Percentiles rank a stretch among this genome's conserved stretches.
These are phyloP conservation scores for Backusella mclennaniae DNA, from an alignment of 192 early-diverging fungal species.

Conservation along the genomic window DNA sequence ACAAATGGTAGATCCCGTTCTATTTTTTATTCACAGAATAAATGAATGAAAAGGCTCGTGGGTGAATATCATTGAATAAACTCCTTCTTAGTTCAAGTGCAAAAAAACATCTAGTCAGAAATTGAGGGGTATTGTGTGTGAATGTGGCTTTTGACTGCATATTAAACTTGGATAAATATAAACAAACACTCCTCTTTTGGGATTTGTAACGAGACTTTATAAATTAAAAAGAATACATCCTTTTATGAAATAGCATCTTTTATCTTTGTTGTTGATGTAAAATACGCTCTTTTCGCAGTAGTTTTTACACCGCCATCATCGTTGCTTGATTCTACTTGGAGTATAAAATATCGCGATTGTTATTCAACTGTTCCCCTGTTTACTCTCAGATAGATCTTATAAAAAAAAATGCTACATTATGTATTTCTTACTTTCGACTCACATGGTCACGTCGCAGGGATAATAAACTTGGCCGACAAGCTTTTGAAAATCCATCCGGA, in stretches of 20 bases:
- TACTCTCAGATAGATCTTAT: neutral
- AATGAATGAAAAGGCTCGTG: no score
- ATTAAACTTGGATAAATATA: neutral
- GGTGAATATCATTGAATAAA: no score
- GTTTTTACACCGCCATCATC: no score
- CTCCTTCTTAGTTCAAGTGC: no score
- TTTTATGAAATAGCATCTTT: neutral
- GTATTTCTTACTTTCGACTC: neutral
- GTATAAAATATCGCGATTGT: neutral
- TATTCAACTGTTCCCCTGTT: neutral
- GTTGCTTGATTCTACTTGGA: neutral
- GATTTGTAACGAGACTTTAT: neutral
- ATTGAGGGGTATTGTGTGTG: neutral
- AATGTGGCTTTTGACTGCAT: no score
- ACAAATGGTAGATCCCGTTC: no score
- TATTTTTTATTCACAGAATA: no score
- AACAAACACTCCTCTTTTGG: neutral
- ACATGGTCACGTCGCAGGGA: neutral
- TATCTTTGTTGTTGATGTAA: neutral
- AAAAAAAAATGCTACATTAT: neutral
- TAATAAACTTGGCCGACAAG: neutral
- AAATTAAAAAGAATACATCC: neutral
- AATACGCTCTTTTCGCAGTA: no score
- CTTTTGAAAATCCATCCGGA: neutral
- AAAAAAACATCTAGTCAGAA: neutral